Evolutionary conservation across 805 yeast species (phyloP).

Genomic region (Brettanomyces sp.): DNA sequence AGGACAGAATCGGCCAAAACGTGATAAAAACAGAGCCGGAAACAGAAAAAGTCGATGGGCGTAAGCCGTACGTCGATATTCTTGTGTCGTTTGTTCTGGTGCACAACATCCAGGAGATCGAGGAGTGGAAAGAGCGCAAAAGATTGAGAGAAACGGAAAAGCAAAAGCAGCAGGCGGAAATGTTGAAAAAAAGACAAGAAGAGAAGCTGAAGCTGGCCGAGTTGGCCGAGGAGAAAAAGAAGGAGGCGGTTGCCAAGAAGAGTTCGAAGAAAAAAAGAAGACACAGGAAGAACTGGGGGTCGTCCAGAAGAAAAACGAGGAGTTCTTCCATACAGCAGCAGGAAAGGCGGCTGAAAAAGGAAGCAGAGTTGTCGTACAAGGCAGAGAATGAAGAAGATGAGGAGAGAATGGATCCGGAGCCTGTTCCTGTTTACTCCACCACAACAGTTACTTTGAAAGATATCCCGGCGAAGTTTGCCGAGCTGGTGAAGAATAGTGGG

Average conservation of each 20-base stretch:
- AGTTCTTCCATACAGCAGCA: conserved; percentile 15
- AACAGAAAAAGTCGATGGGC: conserved; percentile 9
- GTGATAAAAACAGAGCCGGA: conserved; percentile 14
- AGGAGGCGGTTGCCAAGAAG: conserved; percentile 8
- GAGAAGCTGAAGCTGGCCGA: conserved; percentile 12
- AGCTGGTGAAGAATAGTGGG: conserved; percentile 60
- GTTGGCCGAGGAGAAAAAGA: conserved; percentile 7
- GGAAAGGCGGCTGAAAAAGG: conserved; percentile 9
- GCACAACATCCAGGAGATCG: conserved; percentile 42
- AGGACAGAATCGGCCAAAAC: too few species aligned
- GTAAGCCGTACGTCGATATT: conserved; percentile 28
- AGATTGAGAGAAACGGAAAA: conserved; percentile 20
- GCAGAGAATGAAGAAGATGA: conserved; percentile 15
- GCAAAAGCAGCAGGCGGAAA: conserved; percentile 9
- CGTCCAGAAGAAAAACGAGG: conserved; percentile 11
- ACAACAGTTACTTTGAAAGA: conserved; percentile 55
- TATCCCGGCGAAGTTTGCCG: conserved; percentile 58
- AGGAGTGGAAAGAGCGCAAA: conserved; percentile 31
- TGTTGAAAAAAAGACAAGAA: conserved; percentile 15
- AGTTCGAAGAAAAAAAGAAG: conserved; percentile 12
- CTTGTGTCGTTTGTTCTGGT: conserved; percentile 40
- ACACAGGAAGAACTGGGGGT: conserved; percentile 20
- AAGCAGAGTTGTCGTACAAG: conserved; percentile 7
- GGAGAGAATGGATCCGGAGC: conserved; percentile 32
- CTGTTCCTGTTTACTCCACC: conserved; percentile 44